These are phyloP conservation scores for Rhodotorula graminis DNA, from an alignment of 768 basidiomycete species.

Conservation along the genomic window DNA sequence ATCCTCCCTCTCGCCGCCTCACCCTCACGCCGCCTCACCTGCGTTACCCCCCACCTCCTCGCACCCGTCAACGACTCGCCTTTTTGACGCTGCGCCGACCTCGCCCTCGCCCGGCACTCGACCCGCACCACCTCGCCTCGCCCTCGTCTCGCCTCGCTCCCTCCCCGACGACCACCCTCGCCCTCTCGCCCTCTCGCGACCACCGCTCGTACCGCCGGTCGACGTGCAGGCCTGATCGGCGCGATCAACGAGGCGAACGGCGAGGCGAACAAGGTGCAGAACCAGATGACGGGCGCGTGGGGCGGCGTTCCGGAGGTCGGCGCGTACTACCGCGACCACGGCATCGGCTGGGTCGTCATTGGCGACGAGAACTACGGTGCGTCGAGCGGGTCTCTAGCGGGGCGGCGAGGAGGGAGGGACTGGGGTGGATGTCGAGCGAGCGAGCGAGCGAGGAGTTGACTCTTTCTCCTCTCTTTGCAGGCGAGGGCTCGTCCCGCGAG, in stretches of 20 bases:
- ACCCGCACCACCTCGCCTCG: too few species aligned
- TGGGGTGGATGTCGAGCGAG: not conserved
- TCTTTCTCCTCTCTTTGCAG: slow-evolving; percentile 44
- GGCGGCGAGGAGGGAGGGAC: too few species aligned
- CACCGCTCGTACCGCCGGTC: too few species aligned
- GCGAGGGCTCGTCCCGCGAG: slow-evolving; percentile 95
- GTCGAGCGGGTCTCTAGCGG: slow-evolving; percentile 81
- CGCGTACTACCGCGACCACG: slow-evolving; percentile 79
- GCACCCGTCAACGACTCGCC: too few species aligned
- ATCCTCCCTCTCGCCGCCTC: too few species aligned
- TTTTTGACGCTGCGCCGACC: too few species aligned
- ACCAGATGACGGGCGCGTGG: slow-evolving; percentile 59
- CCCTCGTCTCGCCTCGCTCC: too few species aligned
- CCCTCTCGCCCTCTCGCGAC: not conserved
- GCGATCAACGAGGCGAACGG: slow-evolving; percentile 93
- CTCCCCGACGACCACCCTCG: too few species aligned
- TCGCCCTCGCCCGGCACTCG: too few species aligned
- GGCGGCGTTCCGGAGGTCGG: slow-evolving; percentile 78
- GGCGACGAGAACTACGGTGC: slow-evolving; percentile 86
- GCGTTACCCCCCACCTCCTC: too few species aligned
- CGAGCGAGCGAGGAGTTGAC: too few species aligned
- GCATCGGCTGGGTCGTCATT: slow-evolving; percentile 87
- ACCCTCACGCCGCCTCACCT: too few species aligned
- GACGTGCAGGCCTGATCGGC: slow-evolving; percentile 51
- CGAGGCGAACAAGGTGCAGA: slow-evolving; percentile 93